Evolutionary conservation across 805 yeast genomes (phyloP).

Genomic region (Lipomyces starkeyi): DNA sequence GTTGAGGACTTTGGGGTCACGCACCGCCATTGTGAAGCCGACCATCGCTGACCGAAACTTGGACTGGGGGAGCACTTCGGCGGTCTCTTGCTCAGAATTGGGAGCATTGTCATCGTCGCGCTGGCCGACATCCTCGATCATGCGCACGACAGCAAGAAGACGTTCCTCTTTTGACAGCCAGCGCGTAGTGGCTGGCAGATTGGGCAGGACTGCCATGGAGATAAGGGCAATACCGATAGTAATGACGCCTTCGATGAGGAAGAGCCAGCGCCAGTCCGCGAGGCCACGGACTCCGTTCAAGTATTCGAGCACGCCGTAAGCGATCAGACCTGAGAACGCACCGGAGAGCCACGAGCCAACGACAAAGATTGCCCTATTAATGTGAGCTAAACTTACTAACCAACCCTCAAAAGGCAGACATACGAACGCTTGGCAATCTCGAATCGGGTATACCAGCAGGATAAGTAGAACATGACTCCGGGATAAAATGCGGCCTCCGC

Average conservation of each 20-base stretch:
- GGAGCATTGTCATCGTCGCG: slow-evolving; percentile 46
- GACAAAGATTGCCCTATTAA: slow-evolving; percentile 51
- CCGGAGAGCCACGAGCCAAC: slow-evolving; percentile 58
- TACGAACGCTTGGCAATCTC: slow-evolving; percentile 56
- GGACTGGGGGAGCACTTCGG: background rate
- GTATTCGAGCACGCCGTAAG: slow-evolving; percentile 57
- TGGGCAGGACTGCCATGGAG: slow-evolving; percentile 58
- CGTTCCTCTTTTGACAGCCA: slow-evolving; percentile 55
- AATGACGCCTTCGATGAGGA: slow-evolving; percentile 61
- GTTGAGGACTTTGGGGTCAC: slow-evolving; percentile 40
- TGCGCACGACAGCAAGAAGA: slow-evolving; percentile 49
- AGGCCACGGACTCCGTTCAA: slow-evolving; percentile 52
- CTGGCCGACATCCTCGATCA: slow-evolving; percentile 51
- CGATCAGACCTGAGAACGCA: slow-evolving; percentile 61
- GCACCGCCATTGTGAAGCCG: slow-evolving; percentile 35
- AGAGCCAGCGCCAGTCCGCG: slow-evolving; percentile 62
- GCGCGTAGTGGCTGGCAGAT: slow-evolving; percentile 58
- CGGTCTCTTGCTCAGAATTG: background rate
- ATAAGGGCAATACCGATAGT: slow-evolving; percentile 55
- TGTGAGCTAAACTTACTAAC: slow-evolving; percentile 26
- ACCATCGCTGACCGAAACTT: slow-evolving; percentile 1
- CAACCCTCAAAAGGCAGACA: slow-evolving; percentile 36
- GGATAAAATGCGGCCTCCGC: slow-evolving; percentile 58
- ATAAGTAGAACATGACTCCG: slow-evolving; percentile 56
- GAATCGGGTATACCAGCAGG: slow-evolving; percentile 61